Base-by-base conservation (phyloP, 2,329 filamentous ascomycete genomes). In the Paraphoma chrysanthemicola region DNA sequence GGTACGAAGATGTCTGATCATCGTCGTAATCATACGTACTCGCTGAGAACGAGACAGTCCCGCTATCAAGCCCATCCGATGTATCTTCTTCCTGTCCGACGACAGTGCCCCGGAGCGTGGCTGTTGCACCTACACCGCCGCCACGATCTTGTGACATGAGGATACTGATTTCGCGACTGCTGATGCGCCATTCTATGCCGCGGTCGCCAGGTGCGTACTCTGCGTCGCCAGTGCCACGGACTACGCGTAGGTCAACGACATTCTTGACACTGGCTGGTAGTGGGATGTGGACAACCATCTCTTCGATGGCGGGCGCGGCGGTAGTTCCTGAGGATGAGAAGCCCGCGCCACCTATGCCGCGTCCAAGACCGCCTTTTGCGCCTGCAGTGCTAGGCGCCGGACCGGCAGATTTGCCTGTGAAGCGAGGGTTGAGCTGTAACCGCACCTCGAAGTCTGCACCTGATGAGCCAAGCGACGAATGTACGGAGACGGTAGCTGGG, bases 381-480 rank as follows among this genome's bases (percentile, higher is more conserved):
- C 57, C 55, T 16, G 70, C 57, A 3, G 71, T 79, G 75, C 39
- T 76, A 61, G 59, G 74, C 57, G 64, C 80, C 70, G 75, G 74
- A 11, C 68, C 70, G 16, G 79, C 70, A 6, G 75, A 70, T 59
- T 73, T 71, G 18, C 71, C 74, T 4, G 67, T 64, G 58, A 80
- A 79, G 28, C 82, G 81, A 1, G 83, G 81, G 59, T 91, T 89
- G 29, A 89, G 83, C 56, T 88, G 86, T 23, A 97, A 76, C 48
- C 91, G 85, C 46, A 97, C 91, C 75, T 98, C 93, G 68, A 99
- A 98, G 53, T 98, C 95, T 6, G 89, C 86, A 1, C 91, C 93
- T 0, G 80, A 81, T 1, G 85, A 76, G 0, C 95, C 95, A 3
- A 97, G 82, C 0, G 88, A 88, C 1, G 93, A 94, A 67, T 89